phyloP scores from a whole-genome alignment of 768 basidiomycete genomes.

The Suillus subluteus region DNA sequence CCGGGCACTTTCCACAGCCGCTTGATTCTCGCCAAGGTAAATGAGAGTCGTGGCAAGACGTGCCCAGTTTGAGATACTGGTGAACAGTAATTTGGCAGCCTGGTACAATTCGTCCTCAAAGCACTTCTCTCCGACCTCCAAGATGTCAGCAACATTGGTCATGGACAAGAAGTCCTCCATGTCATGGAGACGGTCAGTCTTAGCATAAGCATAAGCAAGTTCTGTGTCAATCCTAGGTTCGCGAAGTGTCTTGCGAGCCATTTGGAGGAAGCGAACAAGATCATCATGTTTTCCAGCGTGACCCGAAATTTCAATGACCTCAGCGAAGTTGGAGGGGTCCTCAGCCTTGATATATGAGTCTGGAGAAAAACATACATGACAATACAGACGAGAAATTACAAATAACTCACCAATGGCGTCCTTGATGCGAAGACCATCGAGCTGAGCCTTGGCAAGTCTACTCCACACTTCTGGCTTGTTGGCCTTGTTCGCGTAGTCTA shows the following conservation, averaged over 20 bases:
- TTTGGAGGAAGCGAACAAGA: conserved; percentile 95
- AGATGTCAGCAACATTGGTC: conserved; percentile 97
- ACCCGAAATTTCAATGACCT: conserved; percentile 95
- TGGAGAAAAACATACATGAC: conserved; percentile 29
- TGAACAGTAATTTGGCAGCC: conserved; percentile 93
- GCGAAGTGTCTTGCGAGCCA: conserved; percentile 95
- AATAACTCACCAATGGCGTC: conserved; percentile 83
- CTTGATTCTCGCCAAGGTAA: conserved; percentile 97
- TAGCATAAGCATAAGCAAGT: conserved; percentile 96
- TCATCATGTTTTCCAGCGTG: conserved; percentile 93
- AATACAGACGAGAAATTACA: neutral
- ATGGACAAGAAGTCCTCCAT: conserved; percentile 99
- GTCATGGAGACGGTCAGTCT: conserved; percentile 95
- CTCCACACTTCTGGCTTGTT: conserved; percentile 98
- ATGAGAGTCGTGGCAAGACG: conserved; percentile 97
- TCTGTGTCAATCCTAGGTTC: conserved; percentile 99
- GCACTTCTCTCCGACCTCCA: conserved; percentile 98
- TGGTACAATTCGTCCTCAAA: conserved; percentile 99
- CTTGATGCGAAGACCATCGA: conserved; percentile 97
- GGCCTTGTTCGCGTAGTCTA: conserved; percentile 95
- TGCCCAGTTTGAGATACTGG: conserved; percentile 98
- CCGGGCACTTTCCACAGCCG: conserved; percentile 97
- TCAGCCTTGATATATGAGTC: conserved; percentile 99
- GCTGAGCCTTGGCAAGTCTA: conserved; percentile 95
- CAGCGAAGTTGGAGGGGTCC: conserved; percentile 90